Evolutionary conservation across 495 filamentous ascomycete species (phyloP), one percentile per base, ranked within the genome.

Genomic region (Aspergillus sparsus): DNA sequence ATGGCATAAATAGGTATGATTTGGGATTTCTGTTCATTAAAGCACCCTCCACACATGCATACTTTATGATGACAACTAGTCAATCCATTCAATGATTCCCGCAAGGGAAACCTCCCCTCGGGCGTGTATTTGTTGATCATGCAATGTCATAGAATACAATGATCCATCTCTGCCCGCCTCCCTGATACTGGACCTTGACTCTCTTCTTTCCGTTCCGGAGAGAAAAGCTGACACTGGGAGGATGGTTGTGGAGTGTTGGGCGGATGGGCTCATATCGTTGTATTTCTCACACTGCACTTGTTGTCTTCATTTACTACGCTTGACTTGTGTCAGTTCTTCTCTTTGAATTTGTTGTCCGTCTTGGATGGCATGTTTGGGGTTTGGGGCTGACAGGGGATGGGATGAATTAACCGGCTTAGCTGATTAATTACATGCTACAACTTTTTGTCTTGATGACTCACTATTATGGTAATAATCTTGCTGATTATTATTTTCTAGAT

Each of bases 51-150:
- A 21, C 41, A 61, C 58, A 15, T 34, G 49, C 57, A 57, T 45
- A 57, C 53, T 57, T 79, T 74, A 89, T 89, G 93, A 98, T 97
- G 92, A 96, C 85, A 89, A 84, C 77, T 80, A 93, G 93, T 91
- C 87, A 89, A 98, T 98, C 93, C 93, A 98, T 98, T 98, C 93
- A 88, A 95, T 84, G 90, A 97, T 81, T 62, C 82, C 84, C 77
- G 63, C 72, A 65, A 77, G 89, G 88, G 83, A 90, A 63, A 77
- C 74, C 75, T 67, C 74, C 75, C 68, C 66, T 74, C 70, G 71
- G 61, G 67, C 70, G 60, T 53, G 53, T 64, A 68, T 62, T 55
- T 49, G 57, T 57, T 60, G 51, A 60, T 62, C 66, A 59, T 56
- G 49, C 57, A 61, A 56, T 52, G 55, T 63, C 64, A 41, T 64